Evolutionary conservation across 2,329 filamentous ascomycete species (phyloP), one percentile per base, ranked within the genome.

Genomic region (Graphilbum fragrans): DNA sequence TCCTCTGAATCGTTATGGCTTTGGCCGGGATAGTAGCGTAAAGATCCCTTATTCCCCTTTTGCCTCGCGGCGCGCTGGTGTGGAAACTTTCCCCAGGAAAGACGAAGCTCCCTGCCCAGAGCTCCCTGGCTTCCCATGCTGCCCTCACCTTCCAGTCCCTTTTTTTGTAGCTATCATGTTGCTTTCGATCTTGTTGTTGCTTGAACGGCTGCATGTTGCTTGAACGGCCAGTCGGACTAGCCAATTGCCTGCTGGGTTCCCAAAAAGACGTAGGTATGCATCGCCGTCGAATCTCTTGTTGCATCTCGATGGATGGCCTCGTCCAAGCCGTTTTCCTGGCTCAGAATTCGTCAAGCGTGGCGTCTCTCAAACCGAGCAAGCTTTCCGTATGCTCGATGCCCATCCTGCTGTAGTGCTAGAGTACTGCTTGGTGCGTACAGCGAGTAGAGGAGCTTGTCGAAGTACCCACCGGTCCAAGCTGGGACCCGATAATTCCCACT

Each of bases 401-500:
- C 23, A 12, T 27, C 23, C 7, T 27, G n/a, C n/a, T n/a, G n/a
- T n/a, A n/a, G n/a, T n/a, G n/a, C n/a, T n/a, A n/a, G n/a, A n/a
- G n/a, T n/a, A n/a, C 25, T 27, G 25, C 25, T 27, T 7, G 25
- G 25, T n/a, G n/a, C n/a, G n/a, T n/a, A n/a, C n/a, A n/a, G n/a
- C n/a, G n/a, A n/a, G n/a, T n/a, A n/a, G n/a, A n/a, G n/a, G 23
- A 39, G 33, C 36, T 39, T 37, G 41, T 19, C 38, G 35, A 27
- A 38, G 42, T 44, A 41, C 42, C 42, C 42, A 44, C 42, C 38
- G 23, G 16, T 34, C 34, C 36, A 33, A 38, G 27, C 38, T 44
- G 38, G 29, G 22, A 41, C 37, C 38, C 41, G 41, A 37, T 25
- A 34, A 21, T 41, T 18, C 38, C 42, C 42, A 44, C 42, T 41